Conservation (phyloP, 2,329 filamentous ascomycete species). For the Apiospora aurea region DNA sequence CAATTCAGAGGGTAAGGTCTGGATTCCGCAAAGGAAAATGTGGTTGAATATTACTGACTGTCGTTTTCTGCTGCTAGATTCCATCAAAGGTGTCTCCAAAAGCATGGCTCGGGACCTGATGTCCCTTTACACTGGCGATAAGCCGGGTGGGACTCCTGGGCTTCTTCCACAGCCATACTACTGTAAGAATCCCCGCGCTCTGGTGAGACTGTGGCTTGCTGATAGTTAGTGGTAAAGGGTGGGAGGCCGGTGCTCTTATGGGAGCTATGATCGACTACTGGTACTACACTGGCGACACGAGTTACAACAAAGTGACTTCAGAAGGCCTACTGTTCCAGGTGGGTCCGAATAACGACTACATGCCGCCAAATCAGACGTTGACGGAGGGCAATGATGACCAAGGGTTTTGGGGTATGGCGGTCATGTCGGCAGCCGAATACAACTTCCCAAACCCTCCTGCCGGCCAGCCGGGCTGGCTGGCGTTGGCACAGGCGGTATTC, state of each 20-base stretch:
- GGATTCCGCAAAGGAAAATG: not conserved
- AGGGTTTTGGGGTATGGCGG: conserved; percentile 75
- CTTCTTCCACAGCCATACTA: conserved; percentile 62
- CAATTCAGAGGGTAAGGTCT: conserved; percentile 35
- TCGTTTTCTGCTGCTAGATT: conserved; percentile 47
- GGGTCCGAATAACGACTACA: conserved; percentile 76
- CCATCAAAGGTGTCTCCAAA: conserved; percentile 56
- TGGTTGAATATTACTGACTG: conserved; percentile 25
- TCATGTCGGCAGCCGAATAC: conserved; percentile 74
- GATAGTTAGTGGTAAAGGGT: conserved; percentile 53
- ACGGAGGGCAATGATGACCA: conserved; percentile 79
- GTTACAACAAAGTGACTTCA: conserved; percentile 72
- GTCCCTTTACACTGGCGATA: conserved; percentile 55
- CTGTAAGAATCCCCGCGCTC: conserved; percentile 47
- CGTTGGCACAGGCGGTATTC: conserved; percentile 80
- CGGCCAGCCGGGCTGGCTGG: conserved; percentile 70
- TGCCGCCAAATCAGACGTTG: conserved; percentile 75
- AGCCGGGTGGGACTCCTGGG: conserved; percentile 58
- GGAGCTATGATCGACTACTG: conserved; percentile 81
- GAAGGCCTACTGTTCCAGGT: conserved; percentile 78
- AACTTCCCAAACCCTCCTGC: conserved; percentile 67
- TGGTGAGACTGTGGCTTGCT: conserved; percentile 21
- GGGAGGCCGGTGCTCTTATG: conserved; percentile 78
- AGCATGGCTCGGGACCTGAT: conserved; percentile 60
- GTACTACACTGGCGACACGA: conserved; percentile 78